A percentile compares a stretch with the other conserved stretches of the same genome.
Conservation (phyloP, 208 protist genomes). For the Leishmania tarentolae region DNA sequence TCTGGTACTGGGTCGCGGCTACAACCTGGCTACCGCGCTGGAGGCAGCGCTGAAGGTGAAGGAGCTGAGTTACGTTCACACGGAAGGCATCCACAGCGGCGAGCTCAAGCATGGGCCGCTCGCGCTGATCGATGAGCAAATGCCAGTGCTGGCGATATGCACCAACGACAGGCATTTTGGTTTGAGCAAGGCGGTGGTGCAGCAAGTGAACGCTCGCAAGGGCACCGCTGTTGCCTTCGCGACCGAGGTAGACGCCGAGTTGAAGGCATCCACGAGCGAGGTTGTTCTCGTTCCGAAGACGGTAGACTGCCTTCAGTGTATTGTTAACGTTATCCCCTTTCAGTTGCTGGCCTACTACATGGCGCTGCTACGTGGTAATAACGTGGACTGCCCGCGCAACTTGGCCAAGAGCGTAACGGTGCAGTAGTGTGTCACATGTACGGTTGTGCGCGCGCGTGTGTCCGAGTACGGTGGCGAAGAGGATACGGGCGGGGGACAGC, state of each 20-base stretch:
- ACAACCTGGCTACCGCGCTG: slow-evolving; percentile 91
- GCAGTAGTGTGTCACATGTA: slow-evolving; percentile 28
- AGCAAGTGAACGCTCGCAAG: slow-evolving; percentile 89
- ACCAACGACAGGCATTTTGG: slow-evolving; percentile 75
- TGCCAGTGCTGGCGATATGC: slow-evolving; percentile 93
- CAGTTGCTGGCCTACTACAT: slow-evolving; percentile 98
- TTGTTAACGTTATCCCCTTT: slow-evolving; percentile 95
- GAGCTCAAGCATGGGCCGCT: slow-evolving; percentile 98
- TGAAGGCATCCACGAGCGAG: slow-evolving; percentile 32
- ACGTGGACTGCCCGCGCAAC: slow-evolving; percentile 96
- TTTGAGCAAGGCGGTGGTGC: slow-evolving; percentile 82
- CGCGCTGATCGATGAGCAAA: slow-evolving; percentile 94
- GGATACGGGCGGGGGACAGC: background rate
- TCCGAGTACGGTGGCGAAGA: background rate
- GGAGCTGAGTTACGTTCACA: slow-evolving; percentile 98
- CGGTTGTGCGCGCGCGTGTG: background rate
- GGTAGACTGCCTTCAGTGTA: slow-evolving; percentile 85
- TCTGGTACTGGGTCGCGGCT: slow-evolving; percentile 92
- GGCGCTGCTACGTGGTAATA: slow-evolving; percentile 87
- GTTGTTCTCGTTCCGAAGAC: slow-evolving; percentile 79
- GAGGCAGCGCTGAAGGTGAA: slow-evolving; percentile 98
- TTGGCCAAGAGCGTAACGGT: slow-evolving; percentile 98
- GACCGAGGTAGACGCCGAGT: slow-evolving; percentile 51
- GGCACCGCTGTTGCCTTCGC: slow-evolving; percentile 84
- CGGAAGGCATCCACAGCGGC: slow-evolving; percentile 95